Evolutionary conservation across 2,329 filamentous ascomycete genomes (phyloP), one percentile per base, ranked within the genome.

Genomic region (Ciborinia camelliae): DNA sequence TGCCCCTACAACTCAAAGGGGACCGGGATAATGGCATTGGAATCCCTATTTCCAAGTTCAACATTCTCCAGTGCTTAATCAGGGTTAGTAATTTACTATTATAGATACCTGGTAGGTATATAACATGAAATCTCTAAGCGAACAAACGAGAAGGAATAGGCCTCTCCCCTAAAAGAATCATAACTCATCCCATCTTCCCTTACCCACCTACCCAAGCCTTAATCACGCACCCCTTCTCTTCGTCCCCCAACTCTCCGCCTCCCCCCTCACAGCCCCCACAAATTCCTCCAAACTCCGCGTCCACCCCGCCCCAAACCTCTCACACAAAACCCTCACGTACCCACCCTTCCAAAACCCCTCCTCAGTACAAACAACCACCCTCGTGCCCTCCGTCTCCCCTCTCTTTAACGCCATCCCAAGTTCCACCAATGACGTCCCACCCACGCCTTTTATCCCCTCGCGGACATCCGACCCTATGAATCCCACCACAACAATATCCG

Each of bases 301-400:
- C 7, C 7, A 86, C 73, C 0, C 74, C 77, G 73, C 0, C 74
- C 39, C 77, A 66, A 81, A 82, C 62, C 77, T 77, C 65, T 76
- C 72, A 66, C 85, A 88, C 12, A 86, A 79, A 18, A 86, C 76
- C 70, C 84, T 77, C 39, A 90, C 83, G 68, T 89, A 87, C 0
- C 84, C 86, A n/a, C 78, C 78, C 73, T 86, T 86, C 75, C 75
- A 79, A 69, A 84, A 89, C 0, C 78, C 79, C 30, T 77, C 73
- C 1, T 70, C 79, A 86, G 15, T 92, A 96, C 75, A 83, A 83
- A 0, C 92, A 97, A 71, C 92, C 93, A 1, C 80, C 97, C 15
- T 98, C 2, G 96, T 92, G 0, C 79, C 93, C 6, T 84, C 86
- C 65, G 77, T 80, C 3, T 75, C 77, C 1, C 79, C 81, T 0